A percentile compares a stretch with the other conserved stretches of the same genome.
Evolutionary conservation across 1,139 yeast genomes (phyloP).

Genomic region (Hemisphaericaspora lyxosophila): DNA sequence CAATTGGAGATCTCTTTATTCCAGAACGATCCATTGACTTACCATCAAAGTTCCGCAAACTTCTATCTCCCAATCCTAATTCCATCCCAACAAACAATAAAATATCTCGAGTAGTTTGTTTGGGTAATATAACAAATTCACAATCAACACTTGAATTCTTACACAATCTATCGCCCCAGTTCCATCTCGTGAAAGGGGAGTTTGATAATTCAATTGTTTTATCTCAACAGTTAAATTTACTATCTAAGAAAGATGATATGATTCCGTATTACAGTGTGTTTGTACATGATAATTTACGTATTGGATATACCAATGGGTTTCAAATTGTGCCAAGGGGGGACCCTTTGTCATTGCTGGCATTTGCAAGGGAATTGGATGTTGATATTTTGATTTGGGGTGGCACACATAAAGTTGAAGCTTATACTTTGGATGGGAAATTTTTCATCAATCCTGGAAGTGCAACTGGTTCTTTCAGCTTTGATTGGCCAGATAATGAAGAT

Average conservation of each 20-base stretch:
- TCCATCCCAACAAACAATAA: constrained; percentile 54
- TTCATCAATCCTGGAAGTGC: constrained; percentile 96
- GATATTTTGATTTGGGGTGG: constrained; percentile 97
- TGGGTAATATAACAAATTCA: constrained; percentile 83
- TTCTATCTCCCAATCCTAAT: constrained; percentile 55
- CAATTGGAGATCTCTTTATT: constrained; percentile 85
- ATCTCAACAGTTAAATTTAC: constrained; percentile 31
- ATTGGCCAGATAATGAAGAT: constrained; percentile 39
- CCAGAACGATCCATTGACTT: constrained; percentile 78
- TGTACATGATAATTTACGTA: constrained; percentile 65
- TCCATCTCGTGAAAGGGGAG: constrained; percentile 81
- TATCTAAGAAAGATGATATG: constrained; percentile 36
- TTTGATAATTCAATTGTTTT: constrained; percentile 43
- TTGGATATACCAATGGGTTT: constrained; percentile 86
- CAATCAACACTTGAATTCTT: constrained; percentile 63
- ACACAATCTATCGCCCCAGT: constrained; percentile 65
- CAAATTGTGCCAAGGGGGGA: constrained; percentile 83
- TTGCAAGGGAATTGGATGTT: constrained; percentile 90
- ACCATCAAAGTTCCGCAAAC: constrained; percentile 62
- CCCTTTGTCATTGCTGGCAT: constrained; percentile 75
- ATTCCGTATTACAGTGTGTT: constrained; percentile 69
- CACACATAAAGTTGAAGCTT: constrained; percentile 89
- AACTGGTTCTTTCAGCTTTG: constrained; percentile 78
- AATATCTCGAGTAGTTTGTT: constrained; percentile 78
- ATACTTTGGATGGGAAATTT: constrained; percentile 87